A percentile compares a stretch with the other conserved stretches of the same genome.
Conservation (phyloP, 2,329 filamentous ascomycete species). For the Curvularia eragrostidis region DNA sequence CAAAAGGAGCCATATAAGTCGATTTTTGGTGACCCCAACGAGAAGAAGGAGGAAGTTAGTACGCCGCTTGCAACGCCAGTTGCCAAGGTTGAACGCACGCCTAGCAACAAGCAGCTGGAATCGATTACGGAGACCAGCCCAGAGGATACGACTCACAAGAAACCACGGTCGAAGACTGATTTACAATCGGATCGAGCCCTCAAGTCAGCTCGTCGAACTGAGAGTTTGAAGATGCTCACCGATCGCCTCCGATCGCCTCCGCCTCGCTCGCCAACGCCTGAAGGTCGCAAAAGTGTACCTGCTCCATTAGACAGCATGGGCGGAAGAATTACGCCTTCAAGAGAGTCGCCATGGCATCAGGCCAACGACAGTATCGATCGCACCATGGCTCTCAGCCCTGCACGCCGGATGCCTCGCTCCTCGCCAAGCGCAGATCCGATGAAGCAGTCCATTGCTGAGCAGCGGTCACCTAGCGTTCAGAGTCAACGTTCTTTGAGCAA, state of each 20-base stretch:
- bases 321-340: slow-evolving; percentile 25
- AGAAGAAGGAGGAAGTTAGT: slow-evolving; percentile 31
- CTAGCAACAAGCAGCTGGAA: slow-evolving; percentile 51
- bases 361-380: slow-evolving; percentile 56
- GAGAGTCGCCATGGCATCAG: slow-evolving; percentile 52
- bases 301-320: slow-evolving; percentile 36
- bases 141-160: slow-evolving; percentile 52
- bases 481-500: slow-evolving; percentile 56
- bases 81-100: slow-evolving; percentile 35
- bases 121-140: slow-evolving; percentile 61
- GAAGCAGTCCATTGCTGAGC: slow-evolving; percentile 46
- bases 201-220: slow-evolving; percentile 50
- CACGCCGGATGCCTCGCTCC: slow-evolving; percentile 46
- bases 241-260: slow-evolving; percentile 44
- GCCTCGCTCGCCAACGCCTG: slow-evolving; percentile 41
- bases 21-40: slow-evolving; percentile 44
- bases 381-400: slow-evolving; percentile 46
- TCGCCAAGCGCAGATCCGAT: slow-evolving; percentile 43
- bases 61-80: slow-evolving; percentile 31
- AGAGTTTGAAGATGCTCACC: slow-evolving; percentile 43
- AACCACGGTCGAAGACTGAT: slow-evolving; percentile 53
- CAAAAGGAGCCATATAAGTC: slow-evolving; percentile 39
- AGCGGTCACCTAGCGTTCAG: slow-evolving; percentile 50
- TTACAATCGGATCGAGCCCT: slow-evolving; percentile 51
- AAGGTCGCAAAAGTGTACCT: slow-evolving; percentile 32